Evolutionary conservation across 2,329 filamentous ascomycete genomes (phyloP).

Genomic region (Calycina herbarum): DNA sequence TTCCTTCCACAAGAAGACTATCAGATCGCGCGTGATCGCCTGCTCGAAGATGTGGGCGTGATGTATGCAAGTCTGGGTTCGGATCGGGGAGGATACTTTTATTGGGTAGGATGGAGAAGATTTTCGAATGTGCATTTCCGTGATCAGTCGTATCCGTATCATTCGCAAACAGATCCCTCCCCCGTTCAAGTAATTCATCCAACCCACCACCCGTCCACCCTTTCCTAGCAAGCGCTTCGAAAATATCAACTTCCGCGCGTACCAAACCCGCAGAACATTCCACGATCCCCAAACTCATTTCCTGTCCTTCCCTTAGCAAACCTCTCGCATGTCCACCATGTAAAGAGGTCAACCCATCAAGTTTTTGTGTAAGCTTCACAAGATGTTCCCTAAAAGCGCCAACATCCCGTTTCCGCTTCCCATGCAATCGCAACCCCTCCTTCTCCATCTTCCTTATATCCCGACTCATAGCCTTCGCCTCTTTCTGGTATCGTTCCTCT

Average conservation of each 20-base stretch:
- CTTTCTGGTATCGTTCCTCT: conserved; percentile 58
- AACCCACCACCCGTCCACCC: conserved; percentile 67
- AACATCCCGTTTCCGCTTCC: conserved; percentile 60
- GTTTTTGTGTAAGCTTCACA: conserved; percentile 59
- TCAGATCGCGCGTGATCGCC: conserved; percentile 43
- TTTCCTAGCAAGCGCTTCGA: conserved; percentile 65
- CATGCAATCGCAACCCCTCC: conserved; percentile 62
- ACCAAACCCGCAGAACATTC: conserved; percentile 66
- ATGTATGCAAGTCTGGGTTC: conserved; percentile 37
- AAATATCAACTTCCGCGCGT: conserved; percentile 68
- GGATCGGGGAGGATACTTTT: conserved; percentile 62
- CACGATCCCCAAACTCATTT: conserved; percentile 61
- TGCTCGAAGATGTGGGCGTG: conserved; percentile 17
- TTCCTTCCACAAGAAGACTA: conserved; percentile 53
- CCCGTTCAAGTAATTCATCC: conserved; percentile 65
- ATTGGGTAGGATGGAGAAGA: conserved; percentile 65
- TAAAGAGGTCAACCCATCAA: conserved; percentile 62
- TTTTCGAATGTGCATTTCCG: conserved; percentile 46
- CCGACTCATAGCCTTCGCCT: conserved; percentile 53
- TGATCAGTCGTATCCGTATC: conserved; percentile 38
- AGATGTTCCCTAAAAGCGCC: conserved; percentile 61
- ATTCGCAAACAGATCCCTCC: conserved; percentile 59
- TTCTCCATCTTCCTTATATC: conserved; percentile 66
- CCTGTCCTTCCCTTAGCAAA: conserved; percentile 62
- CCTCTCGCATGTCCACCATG: conserved; percentile 62